Percentiles rank a stretch among this genome's conserved stretches.
These are phyloP conservation scores for Cylindrodendrum hubeiense DNA, from an alignment of 2,329 filamentous ascomycete genomes.

Conservation along the genomic window DNA sequence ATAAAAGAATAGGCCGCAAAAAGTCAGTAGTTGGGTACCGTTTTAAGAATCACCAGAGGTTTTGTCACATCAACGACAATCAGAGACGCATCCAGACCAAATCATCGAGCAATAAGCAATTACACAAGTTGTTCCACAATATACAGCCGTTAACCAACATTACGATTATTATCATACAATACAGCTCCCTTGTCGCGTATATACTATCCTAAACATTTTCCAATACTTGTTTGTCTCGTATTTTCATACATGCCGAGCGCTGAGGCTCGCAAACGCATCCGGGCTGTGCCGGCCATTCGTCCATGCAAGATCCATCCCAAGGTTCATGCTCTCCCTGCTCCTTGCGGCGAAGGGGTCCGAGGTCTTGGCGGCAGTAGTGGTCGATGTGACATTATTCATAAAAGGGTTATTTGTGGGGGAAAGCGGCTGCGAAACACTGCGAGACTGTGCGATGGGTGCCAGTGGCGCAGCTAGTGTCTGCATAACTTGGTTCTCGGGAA, in stretches of 20 bases:
- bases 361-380: slow-evolving; percentile 42
- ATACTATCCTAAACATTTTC: slow-evolving; percentile 37
- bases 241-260: slow-evolving; percentile 66
- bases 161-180: slow-evolving; percentile 47
- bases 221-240: slow-evolving; percentile 36
- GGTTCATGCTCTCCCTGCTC: slow-evolving; percentile 79
- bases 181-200: slow-evolving; percentile 33
- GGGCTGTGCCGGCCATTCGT: slow-evolving; percentile 81
- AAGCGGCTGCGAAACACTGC: slow-evolving; percentile 50
- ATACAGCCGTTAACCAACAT: slow-evolving; percentile 38
- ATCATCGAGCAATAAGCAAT: background rate
- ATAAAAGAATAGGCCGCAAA: no score
- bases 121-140: slow-evolving; percentile 1
- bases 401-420: slow-evolving; percentile 70
- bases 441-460: slow-evolving; percentile 37
- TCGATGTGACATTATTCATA: slow-evolving; percentile 49
- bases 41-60: no score
- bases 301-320: slow-evolving; percentile 74
- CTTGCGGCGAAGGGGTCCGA: slow-evolving; percentile 58
- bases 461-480: slow-evolving; percentile 41
- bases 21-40: no score
- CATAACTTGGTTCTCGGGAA: slow-evolving; percentile 45
- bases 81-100: background rate
- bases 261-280: slow-evolving; percentile 83
- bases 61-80: no score